Percentiles rank a stretch among this genome's conserved stretches.
These are phyloP conservation scores for Penicillium coprophilum DNA, from an alignment of 495 filamentous ascomycete species.

Conservation along the genomic window DNA sequence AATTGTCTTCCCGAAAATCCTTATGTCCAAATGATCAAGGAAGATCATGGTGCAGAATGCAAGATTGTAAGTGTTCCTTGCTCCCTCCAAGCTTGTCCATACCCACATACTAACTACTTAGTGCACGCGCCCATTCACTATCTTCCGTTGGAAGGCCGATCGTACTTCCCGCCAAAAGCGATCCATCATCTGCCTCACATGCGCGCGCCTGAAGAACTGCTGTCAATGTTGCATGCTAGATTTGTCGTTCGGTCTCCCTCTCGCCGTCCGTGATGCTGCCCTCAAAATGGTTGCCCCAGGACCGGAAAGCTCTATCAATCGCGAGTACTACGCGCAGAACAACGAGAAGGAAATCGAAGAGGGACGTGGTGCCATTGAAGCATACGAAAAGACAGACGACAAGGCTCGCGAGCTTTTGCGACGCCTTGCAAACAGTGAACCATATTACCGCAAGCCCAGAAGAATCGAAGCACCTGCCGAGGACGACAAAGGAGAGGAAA, in stretches of 20 bases:
- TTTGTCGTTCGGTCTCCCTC: conserved; percentile 89
- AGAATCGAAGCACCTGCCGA: conserved; percentile 57
- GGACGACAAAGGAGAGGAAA: conserved; percentile 32
- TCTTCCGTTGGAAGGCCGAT: conserved; percentile 93
- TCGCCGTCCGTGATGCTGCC: conserved; percentile 92
- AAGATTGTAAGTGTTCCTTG: conserved; percentile 44
- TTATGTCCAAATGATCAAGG: conserved; percentile 98
- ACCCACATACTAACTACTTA: conserved; percentile 21
- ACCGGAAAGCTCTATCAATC: conserved; percentile 84
- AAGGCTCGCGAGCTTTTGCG: conserved; percentile 87
- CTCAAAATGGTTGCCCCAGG: conserved; percentile 95
- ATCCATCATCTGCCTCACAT: conserved; percentile 92
- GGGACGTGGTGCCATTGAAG: conserved; percentile 75
- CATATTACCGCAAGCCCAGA: conserved; percentile 85
- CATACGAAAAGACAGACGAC: conserved; percentile 96
- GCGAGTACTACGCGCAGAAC: conserved; percentile 96
- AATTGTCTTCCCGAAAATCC: conserved; percentile 93
- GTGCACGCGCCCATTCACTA: conserved; percentile 93
- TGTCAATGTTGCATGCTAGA: conserved; percentile 99
- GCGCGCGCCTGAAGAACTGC: conserved; percentile 92
- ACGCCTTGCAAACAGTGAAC: conserved; percentile 84
- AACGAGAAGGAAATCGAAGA: conserved; percentile 95
- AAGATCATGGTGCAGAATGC: conserved; percentile 79
- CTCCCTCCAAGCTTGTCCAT: background rate
- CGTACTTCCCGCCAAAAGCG: conserved; percentile 83